Conservation (phyloP, 768 basidiomycete species). For the Podaxis sp. region DNA sequence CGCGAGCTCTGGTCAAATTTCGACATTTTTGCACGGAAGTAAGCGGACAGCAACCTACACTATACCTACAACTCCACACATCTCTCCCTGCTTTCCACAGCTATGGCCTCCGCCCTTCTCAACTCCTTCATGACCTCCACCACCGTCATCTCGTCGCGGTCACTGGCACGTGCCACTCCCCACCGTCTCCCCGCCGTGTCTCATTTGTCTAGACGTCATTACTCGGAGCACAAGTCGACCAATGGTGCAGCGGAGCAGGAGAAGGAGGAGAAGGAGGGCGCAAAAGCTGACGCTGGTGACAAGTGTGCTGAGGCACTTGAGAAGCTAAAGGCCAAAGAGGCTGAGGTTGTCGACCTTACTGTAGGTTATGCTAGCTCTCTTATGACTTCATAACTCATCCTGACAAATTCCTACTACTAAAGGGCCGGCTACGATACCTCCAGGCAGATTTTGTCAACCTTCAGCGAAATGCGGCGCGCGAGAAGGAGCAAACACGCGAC, state of each 20-base stretch:
- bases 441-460: constrained; percentile 96
- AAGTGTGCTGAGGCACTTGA: constrained; percentile 31
- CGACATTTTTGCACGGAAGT: background rate
- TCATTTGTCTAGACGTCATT: constrained; percentile 38
- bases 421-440: constrained; percentile 83
- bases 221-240: constrained; percentile 52
- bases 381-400: constrained; percentile 11
- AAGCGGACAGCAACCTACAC: constrained; percentile 2
- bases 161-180: constrained; percentile 24
- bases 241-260: constrained; percentile 22
- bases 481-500: constrained; percentile 89
- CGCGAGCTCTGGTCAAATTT: constrained; percentile 7
- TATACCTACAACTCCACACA: constrained; percentile 14
- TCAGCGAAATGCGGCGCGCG: constrained; percentile 85
- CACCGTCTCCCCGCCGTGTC: constrained; percentile 27
- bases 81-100: constrained; percentile 15
- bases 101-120: constrained; percentile 52
- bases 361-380: constrained; percentile 38
- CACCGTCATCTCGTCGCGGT: constrained; percentile 48
- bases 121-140: constrained; percentile 57
- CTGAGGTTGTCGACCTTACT: constrained; percentile 78
- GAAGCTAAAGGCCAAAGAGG: constrained; percentile 78
- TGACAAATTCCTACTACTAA: constrained; percentile 26
- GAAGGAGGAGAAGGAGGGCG: constrained; percentile 20
- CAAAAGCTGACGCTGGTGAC: constrained; percentile 23